Conservation (phyloP, 176 grass and related monocot genomes). For the Aegilops bicornis region DNA sequence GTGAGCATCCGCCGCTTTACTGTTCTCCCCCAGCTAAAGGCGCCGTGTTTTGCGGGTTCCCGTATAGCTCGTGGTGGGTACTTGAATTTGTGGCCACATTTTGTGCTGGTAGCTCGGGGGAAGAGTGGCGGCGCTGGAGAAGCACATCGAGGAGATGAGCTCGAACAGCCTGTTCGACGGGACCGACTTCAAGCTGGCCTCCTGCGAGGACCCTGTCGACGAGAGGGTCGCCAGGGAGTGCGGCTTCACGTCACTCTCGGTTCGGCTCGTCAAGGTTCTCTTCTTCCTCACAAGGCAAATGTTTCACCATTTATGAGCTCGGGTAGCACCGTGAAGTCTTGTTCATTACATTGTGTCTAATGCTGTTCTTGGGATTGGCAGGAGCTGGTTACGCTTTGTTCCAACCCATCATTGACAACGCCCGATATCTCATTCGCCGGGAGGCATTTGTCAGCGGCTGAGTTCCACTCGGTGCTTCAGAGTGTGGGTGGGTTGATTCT, state of each 20-base stretch:
- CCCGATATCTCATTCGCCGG: conserved; percentile 63
- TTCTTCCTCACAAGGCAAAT: not conserved
- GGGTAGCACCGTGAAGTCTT: not conserved
- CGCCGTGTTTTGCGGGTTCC: not conserved
- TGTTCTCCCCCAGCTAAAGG: not conserved
- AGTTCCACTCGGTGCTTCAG: conserved; percentile 78
- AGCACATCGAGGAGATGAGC: conserved; percentile 73
- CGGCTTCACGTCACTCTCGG: conserved; percentile 77
- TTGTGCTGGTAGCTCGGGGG: conserved; percentile 65
- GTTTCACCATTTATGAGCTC: not conserved
- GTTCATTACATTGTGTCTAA: not conserved
- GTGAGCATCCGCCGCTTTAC: conserved; percentile 11
- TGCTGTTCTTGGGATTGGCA: conserved; percentile 37
- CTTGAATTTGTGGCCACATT: not conserved
- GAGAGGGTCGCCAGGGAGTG: conserved; percentile 68
- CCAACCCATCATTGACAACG: conserved; percentile 33
- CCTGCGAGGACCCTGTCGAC: conserved; percentile 63
- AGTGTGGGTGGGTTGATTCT: conserved; percentile 47
- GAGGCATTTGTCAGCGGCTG: conserved; percentile 57
- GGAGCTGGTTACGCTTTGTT: conserved; percentile 89
- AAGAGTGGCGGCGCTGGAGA: conserved; percentile 72
- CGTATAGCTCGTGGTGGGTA: not conserved
- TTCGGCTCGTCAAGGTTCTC: conserved; percentile 75
- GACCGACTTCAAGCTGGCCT: conserved; percentile 89
- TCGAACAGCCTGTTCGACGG: conserved; percentile 57